Conservation (phyloP, 192 early-diverging fungal genomes). For the Coemansia sp. region DNA sequence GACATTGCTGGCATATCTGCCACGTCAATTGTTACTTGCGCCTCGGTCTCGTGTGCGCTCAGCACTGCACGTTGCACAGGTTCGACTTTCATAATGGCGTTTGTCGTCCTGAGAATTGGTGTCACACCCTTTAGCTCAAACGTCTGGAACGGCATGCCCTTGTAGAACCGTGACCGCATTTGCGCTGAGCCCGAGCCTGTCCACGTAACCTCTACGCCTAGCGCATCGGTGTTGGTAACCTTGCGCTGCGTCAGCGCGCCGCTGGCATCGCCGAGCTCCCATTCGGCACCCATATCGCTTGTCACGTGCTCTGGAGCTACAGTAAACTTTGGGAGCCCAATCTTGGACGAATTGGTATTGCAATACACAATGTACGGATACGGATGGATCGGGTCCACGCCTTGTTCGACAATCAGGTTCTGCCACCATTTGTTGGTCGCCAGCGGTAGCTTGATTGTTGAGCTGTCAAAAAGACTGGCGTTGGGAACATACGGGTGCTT, state of each 20-base stretch:
- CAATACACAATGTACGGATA: slow-evolving; percentile 53
- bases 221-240: slow-evolving; percentile 37
- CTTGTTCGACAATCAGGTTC: slow-evolving; percentile 48
- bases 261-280: slow-evolving; percentile 25
- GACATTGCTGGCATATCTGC: slow-evolving; percentile 34
- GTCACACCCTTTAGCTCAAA: slow-evolving; percentile 35
- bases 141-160: slow-evolving; percentile 56
- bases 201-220: slow-evolving; percentile 53
- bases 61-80: slow-evolving; percentile 28
- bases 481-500: slow-evolving; percentile 34
- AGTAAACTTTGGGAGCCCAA: slow-evolving; percentile 40
- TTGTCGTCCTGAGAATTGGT: slow-evolving; percentile 38
- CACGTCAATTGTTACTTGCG: slow-evolving; percentile 2
- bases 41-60: neutral
- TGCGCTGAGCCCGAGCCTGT: slow-evolving; percentile 3
- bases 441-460: slow-evolving; percentile 17
- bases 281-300: slow-evolving; percentile 28
- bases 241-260: slow-evolving; percentile 29
- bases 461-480: slow-evolving; percentile 23
- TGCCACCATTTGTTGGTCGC: slow-evolving; percentile 56
- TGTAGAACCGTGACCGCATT: slow-evolving; percentile 54
- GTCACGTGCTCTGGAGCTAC: slow-evolving; percentile 10
- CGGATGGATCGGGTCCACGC: slow-evolving; percentile 42
- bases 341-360: slow-evolving; percentile 15
- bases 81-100: slow-evolving; percentile 41